Conservation (phyloP, 805 yeast genomes). For the Grigorovia jiainica region DNA sequence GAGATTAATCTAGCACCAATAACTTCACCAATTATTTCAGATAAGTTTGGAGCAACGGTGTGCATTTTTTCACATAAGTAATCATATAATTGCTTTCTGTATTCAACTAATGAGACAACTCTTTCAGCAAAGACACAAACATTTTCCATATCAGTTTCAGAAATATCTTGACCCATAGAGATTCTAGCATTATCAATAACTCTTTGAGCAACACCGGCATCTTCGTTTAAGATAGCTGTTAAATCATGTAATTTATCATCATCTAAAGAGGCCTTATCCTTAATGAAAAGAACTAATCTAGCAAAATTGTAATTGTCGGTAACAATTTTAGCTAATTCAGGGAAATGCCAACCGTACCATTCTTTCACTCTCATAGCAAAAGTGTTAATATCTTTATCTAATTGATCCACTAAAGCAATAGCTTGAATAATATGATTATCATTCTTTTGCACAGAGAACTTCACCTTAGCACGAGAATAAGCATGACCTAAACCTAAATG, state of each 20-base stretch:
- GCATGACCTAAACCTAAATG: slow-evolving; percentile 99
- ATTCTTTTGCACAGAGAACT: slow-evolving; percentile 96
- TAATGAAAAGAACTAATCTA: slow-evolving; percentile 67
- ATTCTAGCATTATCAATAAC: slow-evolving; percentile 91
- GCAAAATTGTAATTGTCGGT: slow-evolving; percentile 86
- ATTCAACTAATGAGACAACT: slow-evolving; percentile 84
- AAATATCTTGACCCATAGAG: slow-evolving; percentile 98
- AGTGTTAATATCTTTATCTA: slow-evolving; percentile 96
- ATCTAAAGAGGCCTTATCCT: slow-evolving; percentile 74
- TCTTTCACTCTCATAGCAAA: slow-evolving; percentile 95
- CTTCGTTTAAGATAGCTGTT: slow-evolving; percentile 79
- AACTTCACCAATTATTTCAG: slow-evolving; percentile 96
- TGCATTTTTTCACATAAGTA: slow-evolving; percentile 94
- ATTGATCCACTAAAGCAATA: slow-evolving; percentile 91
- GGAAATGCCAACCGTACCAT: slow-evolving; percentile 99
- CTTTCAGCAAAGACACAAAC: slow-evolving; percentile 87
- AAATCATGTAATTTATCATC: slow-evolving; percentile 82
- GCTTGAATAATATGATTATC: slow-evolving; percentile 99
- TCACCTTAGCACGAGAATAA: slow-evolving; percentile 96
- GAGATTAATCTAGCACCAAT: slow-evolving; percentile 98
- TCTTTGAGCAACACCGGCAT: slow-evolving; percentile 84
- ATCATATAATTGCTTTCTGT: slow-evolving; percentile 73
- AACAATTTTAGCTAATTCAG: slow-evolving; percentile 86
- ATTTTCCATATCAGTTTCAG: slow-evolving; percentile 89
- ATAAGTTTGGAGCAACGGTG: slow-evolving; percentile 93